Evolutionary conservation across 2,329 filamentous ascomycete species (phyloP).

Genomic region (Diaporthe caulivora): DNA sequence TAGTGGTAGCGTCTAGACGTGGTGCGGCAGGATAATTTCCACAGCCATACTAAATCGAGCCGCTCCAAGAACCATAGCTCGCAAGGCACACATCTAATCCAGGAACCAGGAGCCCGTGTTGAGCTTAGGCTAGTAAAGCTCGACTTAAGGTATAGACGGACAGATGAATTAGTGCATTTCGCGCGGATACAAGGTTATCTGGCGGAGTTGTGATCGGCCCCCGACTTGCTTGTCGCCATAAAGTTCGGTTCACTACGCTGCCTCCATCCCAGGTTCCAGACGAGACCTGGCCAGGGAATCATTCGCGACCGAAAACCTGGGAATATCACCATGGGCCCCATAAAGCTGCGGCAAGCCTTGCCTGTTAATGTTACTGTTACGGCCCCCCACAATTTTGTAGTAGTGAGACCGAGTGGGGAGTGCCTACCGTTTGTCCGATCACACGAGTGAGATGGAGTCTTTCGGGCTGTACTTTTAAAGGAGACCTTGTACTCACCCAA

Average conservation of each 20-base stretch:
- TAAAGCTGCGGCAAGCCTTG: neutral
- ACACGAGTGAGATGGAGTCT: neutral
- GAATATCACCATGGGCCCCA: neutral
- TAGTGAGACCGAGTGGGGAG: neutral
- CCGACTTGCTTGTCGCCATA: neutral
- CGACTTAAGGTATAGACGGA: neutral
- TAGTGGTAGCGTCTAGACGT: neutral
- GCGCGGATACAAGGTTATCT: neutral
- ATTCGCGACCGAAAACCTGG: neutral
- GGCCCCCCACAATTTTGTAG: too few relatives aligned
- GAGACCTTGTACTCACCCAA: neutral
- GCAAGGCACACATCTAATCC: neutral
- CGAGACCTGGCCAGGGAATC: neutral
- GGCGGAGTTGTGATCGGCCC: neutral
- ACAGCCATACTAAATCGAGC: slow-evolving; percentile 5
- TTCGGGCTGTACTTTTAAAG: neutral
- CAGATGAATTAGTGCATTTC: neutral
- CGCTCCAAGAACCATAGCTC: neutral
- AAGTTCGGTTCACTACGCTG: neutral
- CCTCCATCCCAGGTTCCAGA: neutral
- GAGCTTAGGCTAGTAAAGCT: neutral
- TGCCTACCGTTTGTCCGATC: neutral
- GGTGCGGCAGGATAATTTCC: slow-evolving; percentile 6
- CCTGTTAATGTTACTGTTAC: neutral
- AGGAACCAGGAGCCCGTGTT: neutral